These are phyloP conservation scores for Ophiostoma ulmi DNA, from an alignment of 2,329 filamentous ascomycete species.

Conservation along the genomic window DNA sequence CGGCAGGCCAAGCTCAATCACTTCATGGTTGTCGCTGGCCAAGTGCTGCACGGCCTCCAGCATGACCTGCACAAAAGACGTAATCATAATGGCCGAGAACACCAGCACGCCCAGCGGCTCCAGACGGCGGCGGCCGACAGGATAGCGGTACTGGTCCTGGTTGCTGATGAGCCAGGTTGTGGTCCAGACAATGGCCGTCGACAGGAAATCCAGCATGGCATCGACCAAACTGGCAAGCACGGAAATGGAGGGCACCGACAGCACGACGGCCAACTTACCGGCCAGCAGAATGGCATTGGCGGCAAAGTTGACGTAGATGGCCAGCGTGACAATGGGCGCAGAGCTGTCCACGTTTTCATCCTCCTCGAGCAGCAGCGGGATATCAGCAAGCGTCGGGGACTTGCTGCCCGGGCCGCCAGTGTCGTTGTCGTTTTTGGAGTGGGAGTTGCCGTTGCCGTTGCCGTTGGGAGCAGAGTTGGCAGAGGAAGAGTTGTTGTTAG, in stretches of 20 bases:
- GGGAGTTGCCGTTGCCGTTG: conserved; percentile 8
- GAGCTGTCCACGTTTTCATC: conserved; percentile 68
- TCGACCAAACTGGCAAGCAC: conserved; percentile 76
- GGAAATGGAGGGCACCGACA: conserved; percentile 74
- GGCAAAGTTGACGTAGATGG: conserved; percentile 78
- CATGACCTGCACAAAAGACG: conserved; percentile 72
- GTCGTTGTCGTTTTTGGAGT: not conserved
- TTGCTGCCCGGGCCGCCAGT: conserved; percentile 33
- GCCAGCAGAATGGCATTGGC: conserved; percentile 71
- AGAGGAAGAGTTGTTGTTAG: not conserved
- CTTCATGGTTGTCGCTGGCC: conserved; percentile 52
- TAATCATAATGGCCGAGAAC: conserved; percentile 83
- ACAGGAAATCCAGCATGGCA: conserved; percentile 73
- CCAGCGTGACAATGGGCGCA: conserved; percentile 72
- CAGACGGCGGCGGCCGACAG: conserved; percentile 67
- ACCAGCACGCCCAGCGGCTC: conserved; percentile 77
- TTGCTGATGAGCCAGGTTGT: conserved; percentile 70
- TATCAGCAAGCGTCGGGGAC: conserved; percentile 41
- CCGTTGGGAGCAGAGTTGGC: not conserved
- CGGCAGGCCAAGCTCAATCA: conserved; percentile 67
- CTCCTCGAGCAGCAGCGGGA: conserved; percentile 58
- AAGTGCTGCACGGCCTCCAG: conserved; percentile 65
- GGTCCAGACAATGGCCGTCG: conserved; percentile 73
- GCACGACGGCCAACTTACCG: conserved; percentile 70
- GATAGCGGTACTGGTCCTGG: conserved; percentile 69